A percentile compares a stretch with the other conserved stretches of the same genome.
Conservation (phyloP, 257 asterid species). For the Nicotiana benthamiana region DNA sequence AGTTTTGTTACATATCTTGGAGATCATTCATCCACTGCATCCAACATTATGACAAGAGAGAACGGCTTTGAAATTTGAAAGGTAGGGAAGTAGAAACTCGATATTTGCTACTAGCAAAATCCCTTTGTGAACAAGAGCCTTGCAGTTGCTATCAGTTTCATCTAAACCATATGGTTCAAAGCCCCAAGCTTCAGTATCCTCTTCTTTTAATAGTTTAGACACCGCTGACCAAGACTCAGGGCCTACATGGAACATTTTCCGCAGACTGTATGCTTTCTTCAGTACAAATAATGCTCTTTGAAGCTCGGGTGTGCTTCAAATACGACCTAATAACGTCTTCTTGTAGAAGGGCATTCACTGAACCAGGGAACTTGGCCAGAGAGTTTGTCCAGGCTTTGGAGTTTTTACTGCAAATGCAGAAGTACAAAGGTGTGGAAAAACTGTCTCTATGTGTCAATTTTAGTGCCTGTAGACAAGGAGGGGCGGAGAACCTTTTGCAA, state of each 20-base stretch:
- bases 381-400: too few species aligned
- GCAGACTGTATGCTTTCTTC: conserved; percentile 69
- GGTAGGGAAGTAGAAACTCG: conserved; percentile 78
- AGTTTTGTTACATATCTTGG: conserved; percentile 58
- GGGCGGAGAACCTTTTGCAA: too few species aligned
- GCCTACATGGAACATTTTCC: conserved; percentile 69
- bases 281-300: conserved; percentile 46
- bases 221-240: conserved; percentile 79
- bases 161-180: conserved; percentile 74
- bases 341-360: too few species aligned
- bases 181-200: conserved; percentile 85
- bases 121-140: conserved; percentile 65
- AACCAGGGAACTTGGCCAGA: too few species aligned
- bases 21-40: conserved; percentile 76
- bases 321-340: conserved; percentile 35
- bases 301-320: conserved; percentile 57
- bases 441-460: too few species aligned
- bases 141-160: conserved; percentile 62
- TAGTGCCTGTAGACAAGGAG: too few species aligned
- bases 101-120: conserved; percentile 69
- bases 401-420: too few species aligned
- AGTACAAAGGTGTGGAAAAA: too few species aligned
- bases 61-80: conserved; percentile 45
- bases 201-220: conserved; percentile 57
- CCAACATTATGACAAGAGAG: conserved; percentile 66